Conservation (phyloP, 2,329 filamentous ascomycete species). For the Fusarium compactum region DNA sequence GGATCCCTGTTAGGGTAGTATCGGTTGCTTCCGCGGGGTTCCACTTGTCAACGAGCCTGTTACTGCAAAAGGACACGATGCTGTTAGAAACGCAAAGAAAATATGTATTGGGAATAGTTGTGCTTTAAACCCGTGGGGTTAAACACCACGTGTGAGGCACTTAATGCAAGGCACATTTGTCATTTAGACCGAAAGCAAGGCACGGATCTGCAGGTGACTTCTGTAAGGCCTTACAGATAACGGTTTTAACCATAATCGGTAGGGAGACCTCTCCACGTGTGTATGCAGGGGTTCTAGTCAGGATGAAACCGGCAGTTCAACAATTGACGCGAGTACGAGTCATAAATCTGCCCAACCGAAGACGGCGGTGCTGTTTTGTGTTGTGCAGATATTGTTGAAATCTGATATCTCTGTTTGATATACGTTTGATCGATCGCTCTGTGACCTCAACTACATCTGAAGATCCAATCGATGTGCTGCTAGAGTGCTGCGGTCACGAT, state of each 20-base stretch:
- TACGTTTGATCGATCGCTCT: not conserved
- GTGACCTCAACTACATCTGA: not conserved
- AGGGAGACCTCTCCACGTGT: not conserved
- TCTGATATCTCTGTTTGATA: not conserved
- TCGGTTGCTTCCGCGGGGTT: not conserved
- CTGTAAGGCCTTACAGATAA: not conserved
- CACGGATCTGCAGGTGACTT: not conserved
- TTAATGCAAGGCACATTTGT: not conserved
- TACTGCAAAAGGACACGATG: not conserved
- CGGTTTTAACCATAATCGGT: not conserved
- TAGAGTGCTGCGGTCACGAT: not conserved
- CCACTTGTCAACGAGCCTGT: not conserved
- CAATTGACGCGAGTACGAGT: not conserved
- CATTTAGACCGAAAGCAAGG: not conserved
- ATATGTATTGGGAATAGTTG: not conserved
- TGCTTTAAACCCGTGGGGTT: not conserved
- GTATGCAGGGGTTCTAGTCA: not conserved
- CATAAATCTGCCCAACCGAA: not conserved
- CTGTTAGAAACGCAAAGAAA: not conserved
- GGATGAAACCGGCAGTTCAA: slow-evolving; percentile 3
- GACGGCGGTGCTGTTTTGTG: not conserved
- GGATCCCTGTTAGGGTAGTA: not conserved
- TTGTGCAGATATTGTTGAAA: not conserved
- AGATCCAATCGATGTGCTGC: not conserved
- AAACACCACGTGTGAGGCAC: not conserved